Evolutionary conservation across 768 basidiomycete genomes (phyloP).

Genomic region (Tremella yokohamensis): DNA sequence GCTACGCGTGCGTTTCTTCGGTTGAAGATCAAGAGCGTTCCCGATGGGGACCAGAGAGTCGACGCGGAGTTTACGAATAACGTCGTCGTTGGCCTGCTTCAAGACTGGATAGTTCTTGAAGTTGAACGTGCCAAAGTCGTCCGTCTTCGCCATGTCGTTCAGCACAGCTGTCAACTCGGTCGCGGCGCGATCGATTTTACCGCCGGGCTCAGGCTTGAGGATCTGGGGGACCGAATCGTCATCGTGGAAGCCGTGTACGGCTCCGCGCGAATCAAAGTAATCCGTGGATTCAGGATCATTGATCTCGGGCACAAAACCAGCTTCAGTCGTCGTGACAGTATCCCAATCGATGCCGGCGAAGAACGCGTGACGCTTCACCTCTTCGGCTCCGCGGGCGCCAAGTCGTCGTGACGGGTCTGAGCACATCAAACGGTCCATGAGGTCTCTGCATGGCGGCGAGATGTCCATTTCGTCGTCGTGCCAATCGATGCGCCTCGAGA

Average conservation of each 20-base stretch:
- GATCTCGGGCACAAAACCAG: constrained; percentile 91
- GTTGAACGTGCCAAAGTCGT: constrained; percentile 96
- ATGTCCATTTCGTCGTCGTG: constrained; percentile 77
- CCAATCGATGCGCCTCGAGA: constrained; percentile 91
- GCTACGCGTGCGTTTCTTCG: constrained; percentile 63
- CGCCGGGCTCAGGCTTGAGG: constrained; percentile 42
- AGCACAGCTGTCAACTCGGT: constrained; percentile 31
- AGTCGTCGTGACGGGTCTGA: constrained; percentile 74
- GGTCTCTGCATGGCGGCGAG: constrained; percentile 78
- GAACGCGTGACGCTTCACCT: constrained; percentile 89
- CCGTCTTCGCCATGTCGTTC: constrained; percentile 48
- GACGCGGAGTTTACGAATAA: constrained; percentile 89
- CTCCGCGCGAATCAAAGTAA: constrained; percentile 96
- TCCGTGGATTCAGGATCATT: constrained; percentile 98
- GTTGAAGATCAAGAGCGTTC: constrained; percentile 56
- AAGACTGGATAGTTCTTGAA: constrained; percentile 95
- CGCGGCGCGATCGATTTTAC: constrained; percentile 15
- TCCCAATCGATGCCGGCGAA: constrained; percentile 91
- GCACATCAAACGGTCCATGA: constrained; percentile 81
- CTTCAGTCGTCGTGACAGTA: constrained; percentile 78
- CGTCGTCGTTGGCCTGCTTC: constrained; percentile 97
- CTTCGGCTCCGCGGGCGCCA: constrained; percentile 79
- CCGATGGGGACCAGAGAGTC: constrained; percentile 78
- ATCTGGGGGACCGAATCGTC: constrained; percentile 61
- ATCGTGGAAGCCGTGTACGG: constrained; percentile 86